phyloP scores from a whole-genome alignment of 495 filamentous ascomycete species.

The Lasiosphaeria miniovina region DNA sequence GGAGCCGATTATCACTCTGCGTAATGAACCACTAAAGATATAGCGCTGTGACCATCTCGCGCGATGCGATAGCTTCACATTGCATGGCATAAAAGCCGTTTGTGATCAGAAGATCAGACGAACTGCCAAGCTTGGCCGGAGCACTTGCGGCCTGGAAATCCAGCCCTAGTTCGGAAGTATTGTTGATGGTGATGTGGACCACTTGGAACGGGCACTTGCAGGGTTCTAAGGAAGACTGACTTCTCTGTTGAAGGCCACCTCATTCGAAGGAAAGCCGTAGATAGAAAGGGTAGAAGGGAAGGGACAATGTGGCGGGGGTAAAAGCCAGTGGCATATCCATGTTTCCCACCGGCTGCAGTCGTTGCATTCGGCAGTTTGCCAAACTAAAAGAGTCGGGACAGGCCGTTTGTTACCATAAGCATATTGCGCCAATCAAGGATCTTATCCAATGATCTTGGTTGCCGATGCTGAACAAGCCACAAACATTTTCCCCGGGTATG shows the following conservation, averaged over 20 bases:
- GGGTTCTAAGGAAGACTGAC: too few species aligned
- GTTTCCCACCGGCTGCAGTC: slow-evolving; percentile 9
- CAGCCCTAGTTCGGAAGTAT: too few species aligned
- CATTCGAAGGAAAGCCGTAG: background rate
- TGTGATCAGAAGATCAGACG: slow-evolving; percentile 22
- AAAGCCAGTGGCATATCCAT: background rate
- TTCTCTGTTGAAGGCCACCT: too few species aligned
- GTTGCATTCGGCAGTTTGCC: slow-evolving; percentile 15
- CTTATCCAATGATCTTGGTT: background rate
- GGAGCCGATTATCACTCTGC: slow-evolving; percentile 6
- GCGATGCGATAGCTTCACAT: slow-evolving; percentile 12
- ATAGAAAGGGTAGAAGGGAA: background rate
- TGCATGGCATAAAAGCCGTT: slow-evolving; percentile 13
- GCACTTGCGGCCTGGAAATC: background rate
- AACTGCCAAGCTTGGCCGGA: slow-evolving; percentile 11
- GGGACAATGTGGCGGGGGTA: background rate
- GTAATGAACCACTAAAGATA: slow-evolving; percentile 2
- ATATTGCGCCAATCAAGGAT: background rate
- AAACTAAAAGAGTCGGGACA: slow-evolving; percentile 9
- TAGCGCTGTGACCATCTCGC: slow-evolving; percentile 14
- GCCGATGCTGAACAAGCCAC: background rate
- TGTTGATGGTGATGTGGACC: too few species aligned
- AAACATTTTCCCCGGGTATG: background rate
- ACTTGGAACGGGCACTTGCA: too few species aligned
- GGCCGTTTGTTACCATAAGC: background rate